Percentiles rank a stretch among this genome's conserved stretches.
phyloP scores from a whole-genome alignment of 331 rosid genomes.

The Phaseolus coccineus region DNA sequence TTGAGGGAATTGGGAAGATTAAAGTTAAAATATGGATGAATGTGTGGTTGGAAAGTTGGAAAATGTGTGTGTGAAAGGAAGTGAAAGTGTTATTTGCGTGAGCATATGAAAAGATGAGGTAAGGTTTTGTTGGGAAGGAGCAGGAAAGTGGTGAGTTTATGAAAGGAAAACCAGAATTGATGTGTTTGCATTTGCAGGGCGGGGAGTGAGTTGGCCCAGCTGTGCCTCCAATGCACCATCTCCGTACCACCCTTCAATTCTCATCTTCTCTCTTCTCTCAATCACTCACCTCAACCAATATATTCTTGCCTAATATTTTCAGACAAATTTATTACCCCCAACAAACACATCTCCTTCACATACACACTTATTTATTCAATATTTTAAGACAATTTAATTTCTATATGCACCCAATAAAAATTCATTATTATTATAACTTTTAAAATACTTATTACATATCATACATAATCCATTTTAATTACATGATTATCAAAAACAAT shows the following conservation, averaged over 20 bases:
- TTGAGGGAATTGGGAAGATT: no score
- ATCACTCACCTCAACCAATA: constrained; percentile 59
- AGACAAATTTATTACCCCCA: constrained; percentile 53
- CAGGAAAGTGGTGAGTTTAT: constrained; percentile 16
- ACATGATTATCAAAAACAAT: no score
- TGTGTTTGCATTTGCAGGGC: constrained; percentile 18
- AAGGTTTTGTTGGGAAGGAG: constrained; percentile 53
- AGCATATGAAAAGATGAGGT: constrained; percentile 35
- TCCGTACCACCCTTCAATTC: constrained; percentile 36
- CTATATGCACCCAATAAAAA: neutral
- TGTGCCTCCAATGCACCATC: constrained; percentile 43
- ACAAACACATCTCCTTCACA: constrained; percentile 47
- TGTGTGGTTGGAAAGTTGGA: neutral
- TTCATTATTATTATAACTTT: neutral
- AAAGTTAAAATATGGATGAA: neutral
- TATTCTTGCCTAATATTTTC: constrained; percentile 48
- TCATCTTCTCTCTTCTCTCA: constrained; percentile 45
- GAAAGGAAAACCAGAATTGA: neutral
- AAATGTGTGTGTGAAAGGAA: constrained; percentile 8
- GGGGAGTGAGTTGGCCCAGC: constrained; percentile 45
- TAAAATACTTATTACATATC: neutral
- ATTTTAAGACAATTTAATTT: no score
- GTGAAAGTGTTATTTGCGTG: constrained; percentile 10
- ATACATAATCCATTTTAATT: no score
- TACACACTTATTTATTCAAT: neutral